Evolutionary conservation across 495 filamentous ascomycete species (phyloP).

Genomic region (Penicillium steckii): DNA sequence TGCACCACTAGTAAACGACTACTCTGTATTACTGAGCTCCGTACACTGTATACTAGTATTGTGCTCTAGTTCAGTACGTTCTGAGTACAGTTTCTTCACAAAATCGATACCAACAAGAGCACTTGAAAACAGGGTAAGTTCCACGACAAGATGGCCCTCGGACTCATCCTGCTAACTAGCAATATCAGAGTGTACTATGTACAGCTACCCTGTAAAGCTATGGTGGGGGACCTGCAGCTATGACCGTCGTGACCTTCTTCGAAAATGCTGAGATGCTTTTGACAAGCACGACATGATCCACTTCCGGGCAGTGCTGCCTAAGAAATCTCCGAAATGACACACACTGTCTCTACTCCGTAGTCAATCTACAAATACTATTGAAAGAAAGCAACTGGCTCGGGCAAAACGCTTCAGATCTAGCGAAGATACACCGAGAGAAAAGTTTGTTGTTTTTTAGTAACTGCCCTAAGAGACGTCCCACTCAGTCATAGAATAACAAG

Average conservation of each 20-base stretch:
- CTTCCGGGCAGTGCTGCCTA: slow-evolving; percentile 5
- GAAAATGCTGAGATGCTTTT: background rate
- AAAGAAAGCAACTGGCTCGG: background rate
- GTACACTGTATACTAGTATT: too few species aligned
- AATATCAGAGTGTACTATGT: background rate
- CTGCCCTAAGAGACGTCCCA: background rate
- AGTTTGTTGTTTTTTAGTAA: background rate
- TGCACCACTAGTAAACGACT: too few species aligned
- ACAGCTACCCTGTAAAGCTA: too few species aligned
- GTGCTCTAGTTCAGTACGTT: too few species aligned
- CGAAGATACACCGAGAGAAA: background rate
- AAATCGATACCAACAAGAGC: background rate
- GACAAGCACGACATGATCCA: slow-evolving; percentile 9
- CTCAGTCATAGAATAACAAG: background rate
- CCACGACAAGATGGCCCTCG: background rate
- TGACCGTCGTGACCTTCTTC: background rate
- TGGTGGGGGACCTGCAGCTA: background rate
- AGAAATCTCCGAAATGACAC: background rate
- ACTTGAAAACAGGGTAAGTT: background rate
- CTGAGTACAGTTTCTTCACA: too few species aligned
- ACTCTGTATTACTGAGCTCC: too few species aligned
- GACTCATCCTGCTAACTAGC: background rate
- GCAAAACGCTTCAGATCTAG: background rate
- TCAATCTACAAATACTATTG: too few species aligned
- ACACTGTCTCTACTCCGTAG: background rate